A percentile compares a stretch with the other conserved stretches of the same genome.
Conservation (phyloP, 2,329 filamentous ascomycete genomes). For the Ophiostoma quercus region DNA sequence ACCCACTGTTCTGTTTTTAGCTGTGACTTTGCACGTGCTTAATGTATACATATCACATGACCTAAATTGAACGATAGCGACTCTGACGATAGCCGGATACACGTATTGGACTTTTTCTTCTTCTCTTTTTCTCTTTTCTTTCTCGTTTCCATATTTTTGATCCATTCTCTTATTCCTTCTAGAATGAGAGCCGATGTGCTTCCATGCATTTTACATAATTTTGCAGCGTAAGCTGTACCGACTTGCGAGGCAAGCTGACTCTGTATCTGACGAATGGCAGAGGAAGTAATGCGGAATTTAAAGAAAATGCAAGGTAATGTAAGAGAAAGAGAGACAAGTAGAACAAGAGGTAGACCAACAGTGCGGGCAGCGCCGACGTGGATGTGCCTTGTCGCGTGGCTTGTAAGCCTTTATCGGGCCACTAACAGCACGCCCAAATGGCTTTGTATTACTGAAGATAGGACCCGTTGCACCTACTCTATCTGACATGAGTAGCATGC, state of each 20-base stretch:
- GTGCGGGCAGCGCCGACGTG: not conserved
- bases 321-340: not conserved
- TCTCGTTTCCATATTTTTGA: not conserved
- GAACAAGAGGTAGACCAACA: not conserved
- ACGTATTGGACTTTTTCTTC: constrained; percentile 5
- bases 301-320: not conserved
- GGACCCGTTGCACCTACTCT: not conserved
- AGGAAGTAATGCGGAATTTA: no score
- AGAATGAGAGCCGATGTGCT: not conserved
- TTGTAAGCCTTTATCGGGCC: not conserved
- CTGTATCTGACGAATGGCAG: not conserved
- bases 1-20: not conserved
- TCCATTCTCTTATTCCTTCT: not conserved
- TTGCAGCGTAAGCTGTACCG: not conserved
- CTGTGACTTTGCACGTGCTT: not conserved
- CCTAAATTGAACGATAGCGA: not conserved
- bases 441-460: not conserved
- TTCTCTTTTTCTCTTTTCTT: not conserved
- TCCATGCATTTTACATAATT: not conserved
- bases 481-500: not conserved
- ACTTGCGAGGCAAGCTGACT: not conserved
- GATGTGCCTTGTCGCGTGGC: not conserved
- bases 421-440: not conserved
- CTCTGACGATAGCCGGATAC: not conserved
- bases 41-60: not conserved